Percentiles rank a stretch among this genome's conserved stretches.
These are phyloP conservation scores for Cyclospora cayetanensis DNA, from an alignment of 169 alveolate genomes.

Conservation along the genomic window DNA sequence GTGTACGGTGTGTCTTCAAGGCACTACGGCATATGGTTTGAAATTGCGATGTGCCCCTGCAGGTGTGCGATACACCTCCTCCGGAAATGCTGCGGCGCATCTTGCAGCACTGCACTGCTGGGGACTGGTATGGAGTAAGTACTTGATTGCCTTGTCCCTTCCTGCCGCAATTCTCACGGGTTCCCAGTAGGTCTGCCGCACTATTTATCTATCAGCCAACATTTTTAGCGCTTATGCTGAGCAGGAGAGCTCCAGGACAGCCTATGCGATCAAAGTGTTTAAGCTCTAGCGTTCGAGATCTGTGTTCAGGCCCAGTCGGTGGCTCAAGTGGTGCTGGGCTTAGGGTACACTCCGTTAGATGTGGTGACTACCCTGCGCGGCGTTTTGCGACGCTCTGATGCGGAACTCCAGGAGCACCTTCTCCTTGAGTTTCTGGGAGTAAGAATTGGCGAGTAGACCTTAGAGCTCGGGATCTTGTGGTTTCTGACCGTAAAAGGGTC, in stretches of 20 bases:
- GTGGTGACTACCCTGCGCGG: conserved; percentile 58
- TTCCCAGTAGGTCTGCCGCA: not conserved
- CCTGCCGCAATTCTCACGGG: not conserved
- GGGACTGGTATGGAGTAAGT: conserved; percentile 62
- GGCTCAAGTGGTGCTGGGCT: not conserved
- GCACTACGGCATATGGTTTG: not conserved
- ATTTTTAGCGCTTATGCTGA: not conserved
- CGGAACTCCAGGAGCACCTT: conserved; percentile 66
- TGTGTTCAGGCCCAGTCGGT: not conserved
- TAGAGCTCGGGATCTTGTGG: not conserved
- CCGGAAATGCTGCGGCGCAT: conserved; percentile 68
- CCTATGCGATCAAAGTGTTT: no score
- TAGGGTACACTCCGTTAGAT: conserved; percentile 30
- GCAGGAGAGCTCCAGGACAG: no score
- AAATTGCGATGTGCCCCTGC: not conserved
- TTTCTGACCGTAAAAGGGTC: not conserved
- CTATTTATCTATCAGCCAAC: not conserved
- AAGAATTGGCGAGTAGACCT: not conserved
- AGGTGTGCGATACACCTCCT: conserved; percentile 73
- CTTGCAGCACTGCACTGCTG: conserved; percentile 38
- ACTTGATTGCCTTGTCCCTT: not conserved
- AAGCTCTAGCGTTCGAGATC: not conserved
- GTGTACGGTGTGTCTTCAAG: not conserved
- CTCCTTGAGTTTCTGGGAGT: conserved; percentile 66
- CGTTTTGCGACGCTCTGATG: conserved; percentile 63